Evolutionary conservation across 768 basidiomycete species (phyloP).

Genomic region (Leccinum broughii): DNA sequence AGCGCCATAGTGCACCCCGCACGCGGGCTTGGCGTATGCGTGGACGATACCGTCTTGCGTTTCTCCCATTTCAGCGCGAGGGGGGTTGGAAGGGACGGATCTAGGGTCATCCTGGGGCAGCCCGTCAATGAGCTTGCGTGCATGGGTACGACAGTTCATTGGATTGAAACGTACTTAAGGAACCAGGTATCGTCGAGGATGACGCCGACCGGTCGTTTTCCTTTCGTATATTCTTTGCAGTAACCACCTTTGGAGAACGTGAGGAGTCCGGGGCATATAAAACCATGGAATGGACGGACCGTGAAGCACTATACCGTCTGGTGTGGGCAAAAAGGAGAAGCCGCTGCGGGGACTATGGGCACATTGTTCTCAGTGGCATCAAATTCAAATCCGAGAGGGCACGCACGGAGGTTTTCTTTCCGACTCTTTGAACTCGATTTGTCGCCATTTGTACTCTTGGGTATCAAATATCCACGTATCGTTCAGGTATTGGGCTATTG

Average conservation of each 20-base stretch:
- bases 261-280: neutral
- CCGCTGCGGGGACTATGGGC: conserved; percentile 66
- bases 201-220: conserved; percentile 81
- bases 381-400: neutral
- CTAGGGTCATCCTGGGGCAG: conserved; percentile 35
- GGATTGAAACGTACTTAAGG: conserved; percentile 51
- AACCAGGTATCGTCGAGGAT: conserved; percentile 93
- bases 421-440: conserved; percentile 69
- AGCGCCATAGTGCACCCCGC: conserved; percentile 87
- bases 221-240: conserved; percentile 86
- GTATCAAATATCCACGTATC: conserved; percentile 88
- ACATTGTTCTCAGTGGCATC: neutral
- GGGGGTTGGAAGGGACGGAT: conserved; percentile 27
- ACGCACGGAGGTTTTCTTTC: conserved; percentile 73
- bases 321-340: conserved; percentile 77
- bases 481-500: conserved; percentile 72
- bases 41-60: conserved; percentile 66
- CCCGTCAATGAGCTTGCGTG: neutral
- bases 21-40: conserved; percentile 59
- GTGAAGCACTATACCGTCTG: conserved; percentile 79
- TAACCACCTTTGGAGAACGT: conserved; percentile 65
- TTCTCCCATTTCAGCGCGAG: conserved; percentile 81
- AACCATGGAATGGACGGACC: conserved; percentile 43
- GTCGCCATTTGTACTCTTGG: conserved; percentile 83
- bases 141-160: neutral